These are phyloP conservation scores for Pichia manshurica DNA, from an alignment of 805 yeast genomes.

Conservation along the genomic window DNA sequence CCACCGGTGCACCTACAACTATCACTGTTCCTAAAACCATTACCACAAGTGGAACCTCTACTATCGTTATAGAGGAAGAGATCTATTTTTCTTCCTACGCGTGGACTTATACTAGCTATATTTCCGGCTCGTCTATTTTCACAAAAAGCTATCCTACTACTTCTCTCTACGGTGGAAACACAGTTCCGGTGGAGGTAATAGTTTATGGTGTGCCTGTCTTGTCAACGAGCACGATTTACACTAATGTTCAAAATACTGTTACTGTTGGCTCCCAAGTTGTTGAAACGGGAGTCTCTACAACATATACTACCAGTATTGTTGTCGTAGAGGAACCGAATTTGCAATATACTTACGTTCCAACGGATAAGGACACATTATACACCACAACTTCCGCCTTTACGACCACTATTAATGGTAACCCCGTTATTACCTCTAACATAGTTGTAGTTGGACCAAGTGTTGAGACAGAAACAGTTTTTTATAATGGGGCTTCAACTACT, in stretches of 20 bases:
- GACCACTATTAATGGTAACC: conserved; percentile 1
- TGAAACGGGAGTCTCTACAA: background rate
- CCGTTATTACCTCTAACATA: background rate
- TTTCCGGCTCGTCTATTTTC: background rate
- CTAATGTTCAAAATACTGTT: too few species aligned
- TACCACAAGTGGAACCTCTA: conserved; percentile 5
- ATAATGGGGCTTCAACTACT: background rate
- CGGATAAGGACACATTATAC: background rate
- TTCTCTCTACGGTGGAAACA: background rate
- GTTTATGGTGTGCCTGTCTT: conserved; percentile 4
- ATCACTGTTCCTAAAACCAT: background rate
- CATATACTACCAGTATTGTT: background rate
- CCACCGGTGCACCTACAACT: too few species aligned
- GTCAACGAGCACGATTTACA: background rate
- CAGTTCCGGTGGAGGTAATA: conserved; percentile 1
- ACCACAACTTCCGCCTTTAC: conserved; percentile 3
- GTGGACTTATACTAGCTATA: background rate
- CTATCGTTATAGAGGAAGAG: background rate
- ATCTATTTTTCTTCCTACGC: too few species aligned
- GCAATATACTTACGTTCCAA: conserved; percentile 1
- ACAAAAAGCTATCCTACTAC: background rate
- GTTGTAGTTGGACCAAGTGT: conserved; percentile 8
- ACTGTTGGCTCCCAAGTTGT: background rate
- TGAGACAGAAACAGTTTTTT: background rate
- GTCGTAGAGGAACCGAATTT: conserved; percentile 6